Base-by-base conservation (phyloP, 352 stramenopile genomes). In the Lagenidium giganteum region DNA sequence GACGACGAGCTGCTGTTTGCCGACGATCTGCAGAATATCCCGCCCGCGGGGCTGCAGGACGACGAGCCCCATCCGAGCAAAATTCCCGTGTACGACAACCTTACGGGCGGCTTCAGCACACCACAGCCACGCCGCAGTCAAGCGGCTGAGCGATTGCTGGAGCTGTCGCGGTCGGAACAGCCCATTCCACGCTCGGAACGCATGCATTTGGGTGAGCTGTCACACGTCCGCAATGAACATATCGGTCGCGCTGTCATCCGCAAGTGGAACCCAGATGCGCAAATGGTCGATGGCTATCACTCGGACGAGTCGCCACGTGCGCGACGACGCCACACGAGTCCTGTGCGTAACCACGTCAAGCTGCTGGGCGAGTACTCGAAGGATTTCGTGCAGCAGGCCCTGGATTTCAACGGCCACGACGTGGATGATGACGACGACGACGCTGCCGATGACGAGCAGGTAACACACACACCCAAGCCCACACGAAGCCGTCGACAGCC, bases 131-230 rank as follows among this genome's bases (percentile, higher is more conserved):
- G 61, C 20, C 51, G 62, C 20, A 57, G 54, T 37, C 55, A 64
- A 6, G 61, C 69, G 5, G 61, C 61, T n/a, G 68, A 83, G 43
- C 54, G 69, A 8, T 50, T 85, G 7, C 21, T 72, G 35, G 61
- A 82, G 33, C 51, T 84, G 5, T 81, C 71, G 23, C 58, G 60
- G 24, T 67, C 60, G 0, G 64, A 86, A 43, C 57, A 79, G 35
- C 30, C 40, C 21, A 32, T 31, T 11, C 30, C 42, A 20, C 68
- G 75, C 37, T 79, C 61, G 7, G 76, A 93, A 41, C 78, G 81
- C 31, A 91, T 93, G 81, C 44, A 61, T 16, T 51, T 91, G 3
- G 76, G 78, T 4, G 81, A 93, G 35, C 65, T 93, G 16, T 88
- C 74, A 44, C 69, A 88, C 40, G 68, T 83, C 35, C 70, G 77